phyloP scores from a whole-genome alignment of 2,329 filamentous ascomycete genomes.

The Aspergillus quadricinctus region DNA sequence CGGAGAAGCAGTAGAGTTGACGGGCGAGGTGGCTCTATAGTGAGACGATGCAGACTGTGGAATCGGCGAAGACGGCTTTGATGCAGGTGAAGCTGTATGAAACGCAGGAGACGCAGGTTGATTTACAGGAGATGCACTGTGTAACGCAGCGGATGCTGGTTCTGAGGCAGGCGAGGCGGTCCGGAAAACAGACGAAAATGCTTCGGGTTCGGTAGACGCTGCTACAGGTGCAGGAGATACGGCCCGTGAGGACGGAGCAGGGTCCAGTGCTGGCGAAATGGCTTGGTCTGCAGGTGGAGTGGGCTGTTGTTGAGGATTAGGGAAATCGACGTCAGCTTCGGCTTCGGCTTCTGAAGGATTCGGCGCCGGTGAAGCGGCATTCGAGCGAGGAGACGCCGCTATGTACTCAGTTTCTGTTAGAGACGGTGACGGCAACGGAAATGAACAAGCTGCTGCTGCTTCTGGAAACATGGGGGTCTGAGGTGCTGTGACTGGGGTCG shows the following conservation, averaged over 20 bases:
- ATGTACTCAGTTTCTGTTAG: constrained; percentile 26
- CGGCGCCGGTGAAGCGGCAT: constrained; percentile 10
- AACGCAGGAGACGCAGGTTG: constrained; percentile 11
- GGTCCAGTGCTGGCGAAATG: constrained; percentile 10
- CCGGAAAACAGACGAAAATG: not conserved
- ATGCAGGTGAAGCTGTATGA: constrained; percentile 1
- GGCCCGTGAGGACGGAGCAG: constrained; percentile 11
- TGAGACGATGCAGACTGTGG: constrained; percentile 8
- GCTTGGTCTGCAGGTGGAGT: constrained; percentile 14
- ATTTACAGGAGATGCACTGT: constrained; percentile 5
- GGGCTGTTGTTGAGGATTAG: constrained; percentile 4
- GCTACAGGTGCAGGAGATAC: constrained; percentile 11
- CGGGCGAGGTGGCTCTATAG: constrained; percentile 10
- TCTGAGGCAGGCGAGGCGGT: constrained; percentile 3
- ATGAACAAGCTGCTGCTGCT: constrained; percentile 13
- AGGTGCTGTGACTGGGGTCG: constrained; percentile 18
- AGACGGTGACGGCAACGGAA: constrained; percentile 29
- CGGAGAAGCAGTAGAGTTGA: constrained; percentile 10
- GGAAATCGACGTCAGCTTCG: constrained; percentile 4
- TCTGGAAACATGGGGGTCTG: constrained; percentile 22
- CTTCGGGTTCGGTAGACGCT: not conserved
- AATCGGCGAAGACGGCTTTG: not conserved
- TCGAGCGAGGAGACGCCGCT: constrained; percentile 19
- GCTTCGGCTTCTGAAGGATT: constrained; percentile 6
- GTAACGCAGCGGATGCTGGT: constrained; percentile 13